phyloP scores from a whole-genome alignment of 805 yeast species.

The Zygoascus biomembranicola region DNA sequence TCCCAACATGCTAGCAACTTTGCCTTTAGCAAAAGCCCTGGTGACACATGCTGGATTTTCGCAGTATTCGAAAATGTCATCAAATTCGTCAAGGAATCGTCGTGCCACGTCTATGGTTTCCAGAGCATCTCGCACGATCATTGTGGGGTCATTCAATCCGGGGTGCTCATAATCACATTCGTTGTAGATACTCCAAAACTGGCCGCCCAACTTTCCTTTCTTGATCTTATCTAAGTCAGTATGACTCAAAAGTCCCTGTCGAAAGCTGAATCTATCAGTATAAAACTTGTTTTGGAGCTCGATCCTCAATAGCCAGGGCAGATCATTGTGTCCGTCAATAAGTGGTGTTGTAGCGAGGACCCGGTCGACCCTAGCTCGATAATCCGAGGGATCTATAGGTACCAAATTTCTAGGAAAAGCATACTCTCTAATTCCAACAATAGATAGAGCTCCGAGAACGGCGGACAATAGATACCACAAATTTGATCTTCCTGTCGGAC shows the following conservation, averaged over 20 bases:
- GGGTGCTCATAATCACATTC: constrained; percentile 30
- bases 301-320: constrained; percentile 42
- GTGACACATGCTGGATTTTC: constrained; percentile 35
- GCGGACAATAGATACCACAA: not conserved
- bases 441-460: not conserved
- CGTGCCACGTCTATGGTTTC: constrained; percentile 46
- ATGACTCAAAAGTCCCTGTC: constrained; percentile 34
- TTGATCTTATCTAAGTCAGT: constrained; percentile 38
- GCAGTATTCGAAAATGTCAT: constrained; percentile 35
- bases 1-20: constrained; percentile 42
- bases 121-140: constrained; percentile 43
- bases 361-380: not conserved
- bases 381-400: constrained; percentile 1
- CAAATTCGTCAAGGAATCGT: constrained; percentile 36
- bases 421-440: not conserved
- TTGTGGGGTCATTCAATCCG: constrained; percentile 35
- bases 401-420: not conserved
- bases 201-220: constrained; percentile 41
- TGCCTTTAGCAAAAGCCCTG: constrained; percentile 26
- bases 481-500: not conserved
- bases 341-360: constrained; percentile 27
- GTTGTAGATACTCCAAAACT: constrained; percentile 43
- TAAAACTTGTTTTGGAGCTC: constrained; percentile 40
- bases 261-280: constrained; percentile 32
- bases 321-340: constrained; percentile 43